Conservation (phyloP, 495 filamentous ascomycete genomes). For the Trichocladium antarcticum region DNA sequence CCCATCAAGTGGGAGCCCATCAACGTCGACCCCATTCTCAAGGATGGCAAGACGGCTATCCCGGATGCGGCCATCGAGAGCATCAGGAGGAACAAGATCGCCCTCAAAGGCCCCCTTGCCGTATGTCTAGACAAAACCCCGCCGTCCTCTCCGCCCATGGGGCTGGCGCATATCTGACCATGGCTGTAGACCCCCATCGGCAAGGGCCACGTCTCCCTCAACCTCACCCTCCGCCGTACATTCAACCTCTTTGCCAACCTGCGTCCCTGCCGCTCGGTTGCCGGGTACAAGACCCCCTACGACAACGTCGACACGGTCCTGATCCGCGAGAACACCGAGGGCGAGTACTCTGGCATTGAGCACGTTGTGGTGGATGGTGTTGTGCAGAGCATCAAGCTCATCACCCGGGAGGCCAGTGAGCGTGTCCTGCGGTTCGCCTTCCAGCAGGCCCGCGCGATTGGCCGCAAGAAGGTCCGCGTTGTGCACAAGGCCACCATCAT, state of each 20-base stretch:
- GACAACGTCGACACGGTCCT: slow-evolving; percentile 94
- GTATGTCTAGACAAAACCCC: slow-evolving; percentile 41
- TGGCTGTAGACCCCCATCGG: slow-evolving; percentile 74
- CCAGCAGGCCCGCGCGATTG: slow-evolving; percentile 86
- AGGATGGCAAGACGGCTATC: slow-evolving; percentile 87
- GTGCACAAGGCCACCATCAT: slow-evolving; percentile 99
- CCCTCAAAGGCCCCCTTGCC: slow-evolving; percentile 92
- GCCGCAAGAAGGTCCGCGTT: slow-evolving; percentile 87
- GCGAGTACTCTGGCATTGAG: slow-evolving; percentile 98
- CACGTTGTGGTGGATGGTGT: slow-evolving; percentile 97
- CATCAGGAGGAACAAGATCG: slow-evolving; percentile 85
- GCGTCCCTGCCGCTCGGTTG: slow-evolving; percentile 90
- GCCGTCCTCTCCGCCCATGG: not conserved
- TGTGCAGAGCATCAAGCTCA: slow-evolving; percentile 98
- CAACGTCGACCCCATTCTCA: slow-evolving; percentile 84
- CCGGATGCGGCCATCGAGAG: slow-evolving; percentile 79
- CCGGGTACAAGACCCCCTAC: slow-evolving; percentile 97
- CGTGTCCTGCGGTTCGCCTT: slow-evolving; percentile 92
- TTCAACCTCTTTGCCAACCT: slow-evolving; percentile 99
- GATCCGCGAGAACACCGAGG: slow-evolving; percentile 99
- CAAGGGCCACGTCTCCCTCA: slow-evolving; percentile 97
- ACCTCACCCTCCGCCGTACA: slow-evolving; percentile 92
- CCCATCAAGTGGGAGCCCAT: slow-evolving; percentile 95
- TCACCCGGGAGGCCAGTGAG: slow-evolving; percentile 86
- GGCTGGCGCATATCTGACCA: slow-evolving; percentile 8